Conservation (phyloP, 2,329 filamentous ascomycete species). For the Fusarium sublunatum region DNA sequence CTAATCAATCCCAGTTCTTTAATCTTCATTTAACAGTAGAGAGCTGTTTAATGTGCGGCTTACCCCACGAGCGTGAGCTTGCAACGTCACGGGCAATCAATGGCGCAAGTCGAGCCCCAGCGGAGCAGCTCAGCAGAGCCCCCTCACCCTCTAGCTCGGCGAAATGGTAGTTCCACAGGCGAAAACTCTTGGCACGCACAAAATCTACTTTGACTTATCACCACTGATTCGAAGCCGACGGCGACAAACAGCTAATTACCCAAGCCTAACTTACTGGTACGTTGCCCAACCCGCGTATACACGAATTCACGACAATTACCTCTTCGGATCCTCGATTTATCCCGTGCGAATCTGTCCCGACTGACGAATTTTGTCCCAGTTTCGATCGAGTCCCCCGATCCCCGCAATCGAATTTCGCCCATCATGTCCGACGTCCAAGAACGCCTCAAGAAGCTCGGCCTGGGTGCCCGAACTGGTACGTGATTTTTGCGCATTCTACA, state of each 20-base stretch:
- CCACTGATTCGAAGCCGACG: slow-evolving; percentile 49
- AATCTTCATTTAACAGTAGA: slow-evolving; percentile 4
- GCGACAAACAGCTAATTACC: slow-evolving; percentile 53
- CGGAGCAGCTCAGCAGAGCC: slow-evolving; percentile 30
- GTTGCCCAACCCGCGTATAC: slow-evolving; percentile 40
- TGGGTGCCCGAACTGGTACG: slow-evolving; percentile 73
- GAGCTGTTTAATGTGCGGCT: slow-evolving; percentile 20
- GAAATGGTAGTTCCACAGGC: slow-evolving; percentile 55
- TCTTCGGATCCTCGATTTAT: slow-evolving; percentile 34
- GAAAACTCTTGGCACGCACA: slow-evolving; percentile 61
- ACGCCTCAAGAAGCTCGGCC: slow-evolving; percentile 69
- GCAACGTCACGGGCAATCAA: slow-evolving; percentile 37
- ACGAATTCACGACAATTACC: slow-evolving; percentile 26
- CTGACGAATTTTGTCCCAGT: slow-evolving; percentile 47
- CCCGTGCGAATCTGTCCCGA: slow-evolving; percentile 38
- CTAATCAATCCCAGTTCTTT: not conserved
- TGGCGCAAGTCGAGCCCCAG: slow-evolving; percentile 31
- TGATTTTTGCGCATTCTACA: slow-evolving; percentile 44
- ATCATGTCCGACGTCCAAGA: slow-evolving; percentile 68
- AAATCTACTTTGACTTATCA: slow-evolving; percentile 55
- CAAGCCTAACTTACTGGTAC: slow-evolving; percentile 52
- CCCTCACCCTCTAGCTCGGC: slow-evolving; percentile 41
- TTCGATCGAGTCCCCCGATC: slow-evolving; percentile 47
- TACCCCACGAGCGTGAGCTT: slow-evolving; percentile 40
- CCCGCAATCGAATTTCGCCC: slow-evolving; percentile 50